phyloP scores from a whole-genome alignment of 495 filamentous ascomycete genomes.

The Penicillium silybi region DNA sequence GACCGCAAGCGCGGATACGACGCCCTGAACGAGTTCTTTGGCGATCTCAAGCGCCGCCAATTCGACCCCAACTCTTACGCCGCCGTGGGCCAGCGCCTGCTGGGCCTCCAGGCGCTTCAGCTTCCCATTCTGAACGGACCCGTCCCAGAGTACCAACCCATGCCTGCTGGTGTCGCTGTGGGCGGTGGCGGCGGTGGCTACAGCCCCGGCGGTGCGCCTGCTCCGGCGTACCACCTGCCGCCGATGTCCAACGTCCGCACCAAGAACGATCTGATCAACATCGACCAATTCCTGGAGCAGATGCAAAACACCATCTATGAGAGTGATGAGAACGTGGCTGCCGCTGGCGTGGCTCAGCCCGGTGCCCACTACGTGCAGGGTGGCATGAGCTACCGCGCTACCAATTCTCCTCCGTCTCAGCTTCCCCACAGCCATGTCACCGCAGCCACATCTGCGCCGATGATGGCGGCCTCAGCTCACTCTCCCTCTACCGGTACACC shows the following conservation, averaged over 20 bases:
- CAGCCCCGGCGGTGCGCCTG: conserved; percentile 41
- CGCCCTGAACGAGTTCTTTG: conserved; percentile 89
- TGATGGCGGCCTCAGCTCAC: conserved; percentile 53
- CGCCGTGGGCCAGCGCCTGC: conserved; percentile 75
- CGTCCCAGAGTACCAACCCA: conserved; percentile 60
- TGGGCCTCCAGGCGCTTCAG: conserved; percentile 65
- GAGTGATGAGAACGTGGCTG: conserved; percentile 72
- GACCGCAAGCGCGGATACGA: conserved; percentile 80
- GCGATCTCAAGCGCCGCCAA: conserved; percentile 80
- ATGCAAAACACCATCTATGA: conserved; percentile 95
- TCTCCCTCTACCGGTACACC: conserved; percentile 62
- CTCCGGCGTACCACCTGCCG: conserved; percentile 69
- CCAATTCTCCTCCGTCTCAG: conserved; percentile 64
- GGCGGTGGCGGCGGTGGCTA: conserved; percentile 55
- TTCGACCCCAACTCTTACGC: conserved; percentile 81
- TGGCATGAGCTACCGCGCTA: conserved; percentile 61
- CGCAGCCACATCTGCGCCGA: conserved; percentile 53
- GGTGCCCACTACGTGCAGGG: conserved; percentile 60
- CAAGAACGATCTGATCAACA: conserved; percentile 86
- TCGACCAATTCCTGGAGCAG: conserved; percentile 90
- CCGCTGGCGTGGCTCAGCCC: conserved; percentile 67
- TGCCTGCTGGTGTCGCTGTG: conserved; percentile 52
- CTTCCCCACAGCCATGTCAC: conserved; percentile 53
- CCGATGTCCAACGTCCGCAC: conserved; percentile 82
- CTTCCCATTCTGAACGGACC: conserved; percentile 64